Conservation (phyloP, 352 stramenopile genomes). For the Globisporangium iwayamae region DNA sequence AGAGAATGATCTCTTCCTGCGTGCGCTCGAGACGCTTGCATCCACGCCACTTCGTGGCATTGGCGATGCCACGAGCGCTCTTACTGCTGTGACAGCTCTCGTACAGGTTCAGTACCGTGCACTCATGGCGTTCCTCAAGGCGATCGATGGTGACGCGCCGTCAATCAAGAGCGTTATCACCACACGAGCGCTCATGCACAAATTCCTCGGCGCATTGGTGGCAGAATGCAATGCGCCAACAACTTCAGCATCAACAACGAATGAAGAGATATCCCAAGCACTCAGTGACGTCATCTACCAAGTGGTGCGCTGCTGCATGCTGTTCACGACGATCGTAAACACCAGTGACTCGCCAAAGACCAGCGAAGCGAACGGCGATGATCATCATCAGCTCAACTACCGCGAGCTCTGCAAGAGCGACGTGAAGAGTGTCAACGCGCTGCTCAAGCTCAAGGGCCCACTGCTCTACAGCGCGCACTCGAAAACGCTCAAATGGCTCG, state of each 20-base stretch:
- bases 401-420: constrained; percentile 43
- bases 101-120: constrained; percentile 17
- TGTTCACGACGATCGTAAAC: constrained; percentile 58
- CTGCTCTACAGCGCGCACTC: constrained; percentile 33
- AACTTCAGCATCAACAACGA: not conserved
- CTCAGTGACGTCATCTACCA: constrained; percentile 49
- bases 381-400: constrained; percentile 26
- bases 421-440: constrained; percentile 32
- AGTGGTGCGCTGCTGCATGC: constrained; percentile 54
- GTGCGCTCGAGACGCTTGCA: not conserved
- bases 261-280: not conserved
- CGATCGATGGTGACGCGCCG: constrained; percentile 4
- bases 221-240: constrained; percentile 2
- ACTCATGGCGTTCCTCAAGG: constrained; percentile 10
- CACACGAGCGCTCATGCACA: constrained; percentile 16
- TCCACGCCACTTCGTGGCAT: not conserved
- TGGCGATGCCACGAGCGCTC: not conserved
- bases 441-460: constrained; percentile 35
- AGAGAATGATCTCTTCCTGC: constrained; percentile 4
- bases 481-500: constrained; percentile 76
- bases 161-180: constrained; percentile 12
- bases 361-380: not conserved
- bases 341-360: constrained; percentile 19
- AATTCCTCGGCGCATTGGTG: constrained; percentile 17
- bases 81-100: not conserved